A percentile compares a stretch with the other conserved stretches of the same genome.
Evolutionary conservation across 1,139 yeast genomes (phyloP).

Genomic region (Saccharomycopsis crataegensis): DNA sequence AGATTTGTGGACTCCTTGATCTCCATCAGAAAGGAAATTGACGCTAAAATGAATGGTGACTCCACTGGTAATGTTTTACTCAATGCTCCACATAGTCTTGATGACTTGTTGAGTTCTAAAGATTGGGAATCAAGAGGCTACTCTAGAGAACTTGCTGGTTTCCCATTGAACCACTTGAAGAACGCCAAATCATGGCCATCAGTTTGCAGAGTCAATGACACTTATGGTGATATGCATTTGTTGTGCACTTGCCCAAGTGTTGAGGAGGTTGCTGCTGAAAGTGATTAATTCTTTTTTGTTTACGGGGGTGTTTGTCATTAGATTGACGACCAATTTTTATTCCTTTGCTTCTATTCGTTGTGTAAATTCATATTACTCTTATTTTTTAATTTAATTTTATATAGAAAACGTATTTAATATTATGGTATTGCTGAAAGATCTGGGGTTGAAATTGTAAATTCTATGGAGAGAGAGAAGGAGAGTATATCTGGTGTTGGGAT

Average conservation of each 20-base stretch:
- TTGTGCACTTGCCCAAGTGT: constrained; percentile 90
- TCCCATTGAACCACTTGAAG: constrained; percentile 70
- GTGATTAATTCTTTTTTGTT: not conserved
- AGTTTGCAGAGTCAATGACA: constrained; percentile 86
- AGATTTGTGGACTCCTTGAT: constrained; percentile 85
- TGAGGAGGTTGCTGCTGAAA: constrained; percentile 29
- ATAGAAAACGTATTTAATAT: too few species aligned
- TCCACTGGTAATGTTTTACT: constrained; percentile 66
- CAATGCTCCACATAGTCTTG: constrained; percentile 88
- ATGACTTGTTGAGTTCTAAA: constrained; percentile 57
- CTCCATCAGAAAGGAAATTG: constrained; percentile 75
- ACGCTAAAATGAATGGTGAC: constrained; percentile 61
- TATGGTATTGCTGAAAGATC: too few species aligned
- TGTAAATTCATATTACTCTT: too few species aligned
- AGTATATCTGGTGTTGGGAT: too few species aligned
- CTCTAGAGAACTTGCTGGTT: constrained; percentile 89
- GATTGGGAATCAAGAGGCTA: constrained; percentile 83
- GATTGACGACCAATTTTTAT: not conserved
- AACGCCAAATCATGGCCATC: constrained; percentile 90
- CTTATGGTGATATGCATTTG: constrained; percentile 88
- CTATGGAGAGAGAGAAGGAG: too few species aligned
- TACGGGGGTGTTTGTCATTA: not conserved
- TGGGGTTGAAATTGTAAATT: too few species aligned
- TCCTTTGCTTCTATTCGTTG: not conserved
- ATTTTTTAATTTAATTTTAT: too few species aligned